Evolutionary conservation across 257 asterid genomes (phyloP), one percentile per base, ranked within the genome.

Genomic region (Capsicum pubescens): DNA sequence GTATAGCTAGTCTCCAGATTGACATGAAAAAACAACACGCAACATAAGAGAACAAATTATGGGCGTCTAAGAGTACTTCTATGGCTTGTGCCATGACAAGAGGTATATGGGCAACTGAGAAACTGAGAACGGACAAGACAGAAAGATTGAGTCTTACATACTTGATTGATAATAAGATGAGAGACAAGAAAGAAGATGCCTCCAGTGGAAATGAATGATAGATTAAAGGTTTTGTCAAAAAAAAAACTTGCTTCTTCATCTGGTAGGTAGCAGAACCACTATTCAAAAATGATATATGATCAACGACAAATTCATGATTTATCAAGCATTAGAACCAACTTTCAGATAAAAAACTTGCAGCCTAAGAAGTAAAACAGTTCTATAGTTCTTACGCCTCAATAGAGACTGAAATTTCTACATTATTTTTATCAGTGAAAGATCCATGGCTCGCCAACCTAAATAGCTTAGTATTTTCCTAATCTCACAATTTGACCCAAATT

Each of bases 311-410:
- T 50, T 4, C 50, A 50, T 48, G 19, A 74, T 50, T 4, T 74
- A 50, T 48, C 60, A 44, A 74, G 10, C 21, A 7, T 61, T 60
- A 76, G 80, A 72, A 72, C 60, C 44, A 50, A 14, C 32, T 52
- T 76, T 54, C 19, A 52, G 81, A 76, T 52, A 1, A 76, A 26
- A 76, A 13, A 76, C 48, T 48, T 48, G 80, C 81, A 76, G 21
- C 48, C 81, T 76, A 76, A 52, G 46, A 26, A 76, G 81, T 76
- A 8, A 13, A 52, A 76, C 60, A 35, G 81, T 76, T 76, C 58
- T 52, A 14, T 52, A 21, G 26, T 21, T 76, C 81, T 76, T 26
- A 52, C 21, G 10, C 61, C 81, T 76, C 46, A 12, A 3, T 13
- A 5, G 14, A 13, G 61, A 11, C 19, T 19, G 46, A n/a, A 71